Evolutionary conservation across 2,329 filamentous ascomycete species (phyloP).

Genomic region (Aspergillus terreus): DNA sequence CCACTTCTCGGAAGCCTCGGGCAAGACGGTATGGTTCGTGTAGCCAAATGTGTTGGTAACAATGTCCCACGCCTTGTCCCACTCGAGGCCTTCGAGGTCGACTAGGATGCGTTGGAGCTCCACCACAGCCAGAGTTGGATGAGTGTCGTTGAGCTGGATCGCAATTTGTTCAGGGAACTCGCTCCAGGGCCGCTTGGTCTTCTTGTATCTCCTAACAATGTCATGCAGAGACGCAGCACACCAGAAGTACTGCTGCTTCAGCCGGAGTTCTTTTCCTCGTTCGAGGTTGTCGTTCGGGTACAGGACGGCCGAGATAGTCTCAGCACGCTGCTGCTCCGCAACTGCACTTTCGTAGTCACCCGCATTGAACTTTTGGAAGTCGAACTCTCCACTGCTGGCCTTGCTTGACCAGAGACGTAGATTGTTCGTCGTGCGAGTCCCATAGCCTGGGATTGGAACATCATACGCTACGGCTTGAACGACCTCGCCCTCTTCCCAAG

Average conservation of each 20-base stretch:
- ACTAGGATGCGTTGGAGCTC: constrained; percentile 90
- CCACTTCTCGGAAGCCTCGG: constrained; percentile 98
- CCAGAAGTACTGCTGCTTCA: constrained; percentile 99
- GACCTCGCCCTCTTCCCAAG: constrained; percentile 91
- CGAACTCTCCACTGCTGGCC: constrained; percentile 93
- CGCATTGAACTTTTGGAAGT: constrained; percentile 99
- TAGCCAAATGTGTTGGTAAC: constrained; percentile 82
- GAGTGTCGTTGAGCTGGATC: constrained; percentile 97
- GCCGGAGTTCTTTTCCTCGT: constrained; percentile 88
- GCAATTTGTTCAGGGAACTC: constrained; percentile 94
- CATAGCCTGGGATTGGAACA: constrained; percentile 85
- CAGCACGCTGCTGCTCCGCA: constrained; percentile 95
- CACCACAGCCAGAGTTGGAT: constrained; percentile 92
- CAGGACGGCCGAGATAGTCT: constrained; percentile 95
- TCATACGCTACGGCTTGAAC: constrained; percentile 93
- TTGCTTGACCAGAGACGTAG: constrained; percentile 96
- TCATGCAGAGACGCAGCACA: constrained; percentile 94
- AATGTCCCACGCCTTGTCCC: constrained; percentile 88
- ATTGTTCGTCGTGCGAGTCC: constrained; percentile 90
- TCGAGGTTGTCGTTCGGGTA: constrained; percentile 98
- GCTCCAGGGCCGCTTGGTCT: constrained; percentile 83
- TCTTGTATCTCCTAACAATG: constrained; percentile 97
- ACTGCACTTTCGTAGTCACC: constrained; percentile 98
- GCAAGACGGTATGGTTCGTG: constrained; percentile 97
- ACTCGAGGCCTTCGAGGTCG: constrained; percentile 85